Base-by-base conservation (phyloP, 2,329 filamentous ascomycete genomes). In the Gremmenia infestans region DNA sequence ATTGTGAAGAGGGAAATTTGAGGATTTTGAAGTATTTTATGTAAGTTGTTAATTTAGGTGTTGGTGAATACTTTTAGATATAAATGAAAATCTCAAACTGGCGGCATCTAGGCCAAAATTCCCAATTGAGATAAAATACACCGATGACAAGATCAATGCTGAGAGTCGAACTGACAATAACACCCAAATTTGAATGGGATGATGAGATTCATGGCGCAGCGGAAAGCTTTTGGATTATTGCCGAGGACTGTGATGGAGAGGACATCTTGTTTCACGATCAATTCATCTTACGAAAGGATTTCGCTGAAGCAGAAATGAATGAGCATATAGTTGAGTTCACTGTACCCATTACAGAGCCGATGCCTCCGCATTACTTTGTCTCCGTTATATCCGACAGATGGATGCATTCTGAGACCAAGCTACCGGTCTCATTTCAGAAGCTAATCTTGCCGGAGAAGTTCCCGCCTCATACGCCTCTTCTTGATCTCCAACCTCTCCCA, bases 321-420 rank as follows among this genome's bases (percentile, higher is more conserved):
- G 93, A 97, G 74, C 94, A 99, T 72, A 74, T 97, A 11, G 88
- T 99, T 28, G 94, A 99, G 65, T 94, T 99, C 66, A 97, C 93
- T 0, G 93, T 97, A 3, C 89, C 94, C 0, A 96, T 99, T 63
- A 92, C 91, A 0, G 94, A 99, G 65, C 95, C 95, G 0, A 96
- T 97, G 89, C 94, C 94, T 14, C 94, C 95, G 0, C 96, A 99
- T 72, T 99, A 99, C 76, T 99, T 99, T 74, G 91, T 99, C 66
- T 94, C 91, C 0, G 83, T 99, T 40, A 76, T 97, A 19, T 97
- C 93, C 3, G 94, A 99, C 72, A 82, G 94, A 64, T 99, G 94
- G 94, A 97, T 99, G 91, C 91, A 96, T 70, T 91, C 93, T 0
- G 92, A 99, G 74, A 96, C 92, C 1, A 91, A 92, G 69, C 78